Base-by-base conservation (phyloP, 306 rosid genomes). In the Quercus glauca region DNA sequence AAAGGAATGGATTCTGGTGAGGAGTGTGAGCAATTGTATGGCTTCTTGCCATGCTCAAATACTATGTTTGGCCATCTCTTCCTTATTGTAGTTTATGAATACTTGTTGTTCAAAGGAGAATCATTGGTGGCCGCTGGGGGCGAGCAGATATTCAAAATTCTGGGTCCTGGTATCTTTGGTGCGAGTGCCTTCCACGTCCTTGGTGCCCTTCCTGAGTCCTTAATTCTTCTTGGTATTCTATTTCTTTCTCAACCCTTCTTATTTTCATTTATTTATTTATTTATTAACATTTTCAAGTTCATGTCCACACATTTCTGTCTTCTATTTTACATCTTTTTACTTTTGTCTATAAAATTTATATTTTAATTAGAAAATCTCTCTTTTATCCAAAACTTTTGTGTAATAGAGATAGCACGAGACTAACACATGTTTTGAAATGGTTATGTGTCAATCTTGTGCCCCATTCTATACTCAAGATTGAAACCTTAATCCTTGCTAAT, bases 161-260 rank as follows among this genome's bases (percentile, higher is more conserved):
- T 90, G 64, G 93, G 93, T 43, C 91, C 91, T 33, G 93, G 91
- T 61, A 71, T 87, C 72, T 90, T 90, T 77, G 93, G 93, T 76
- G 88, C 90, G 4, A 86, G 90, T 80, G 88, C 85, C 49, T 90
- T 90, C 71, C 85, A 90, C 70, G 69, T 90, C 73, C 87, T 90
- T 63, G 91, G 93, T 73, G 90, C 93, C 33, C 87, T 90, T 73
- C 93, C 93, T 0, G 91, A 90, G 75, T 85, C 91, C 29, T 74
- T 87, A 25, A 82, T 90, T 76, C 87, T 90, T 77, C 65, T 90
- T 73, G 93, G 93, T 87, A 87, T 3, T 79, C 55, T 64, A 18
- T 18, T 4, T 18, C 31, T 21, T 33, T 4, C 55, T 5, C 59
- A 18, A 1, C 18, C 21, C 59, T 18, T 55, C 59, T 55, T 5